Evolutionary conservation across 306 rosid genomes (phyloP).

Genomic region (Rosa rugosa): DNA sequence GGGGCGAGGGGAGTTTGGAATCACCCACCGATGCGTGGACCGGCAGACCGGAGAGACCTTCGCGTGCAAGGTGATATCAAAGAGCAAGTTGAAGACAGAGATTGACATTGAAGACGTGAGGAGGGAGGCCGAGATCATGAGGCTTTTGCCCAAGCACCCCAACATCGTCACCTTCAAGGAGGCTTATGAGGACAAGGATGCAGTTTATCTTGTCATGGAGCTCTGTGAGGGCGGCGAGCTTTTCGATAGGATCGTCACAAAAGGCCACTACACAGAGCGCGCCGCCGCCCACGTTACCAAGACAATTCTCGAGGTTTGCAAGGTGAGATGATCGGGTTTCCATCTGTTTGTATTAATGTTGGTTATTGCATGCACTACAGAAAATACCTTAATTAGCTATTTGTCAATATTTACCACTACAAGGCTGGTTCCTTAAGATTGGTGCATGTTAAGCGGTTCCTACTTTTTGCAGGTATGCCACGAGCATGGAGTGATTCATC

Average conservation of each 20-base stretch:
- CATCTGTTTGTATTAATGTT: too few species aligned
- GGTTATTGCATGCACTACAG: too few species aligned
- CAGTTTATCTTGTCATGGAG: constrained; percentile 89
- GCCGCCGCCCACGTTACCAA: constrained; percentile 75
- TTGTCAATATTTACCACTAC: neutral
- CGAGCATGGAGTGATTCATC: constrained; percentile 76
- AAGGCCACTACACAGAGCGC: constrained; percentile 88
- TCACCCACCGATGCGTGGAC: constrained; percentile 54
- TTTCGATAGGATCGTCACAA: constrained; percentile 74
- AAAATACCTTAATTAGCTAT: too few species aligned
- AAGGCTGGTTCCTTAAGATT: neutral
- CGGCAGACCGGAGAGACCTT: constrained; percentile 38
- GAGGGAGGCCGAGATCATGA: constrained; percentile 87
- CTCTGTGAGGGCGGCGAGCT: constrained; percentile 91
- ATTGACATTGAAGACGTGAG: constrained; percentile 76
- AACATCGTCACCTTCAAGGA: constrained; percentile 73
- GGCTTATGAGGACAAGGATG: constrained; percentile 81
- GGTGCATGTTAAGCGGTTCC: too few species aligned
- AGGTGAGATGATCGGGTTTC: constrained; percentile 36
- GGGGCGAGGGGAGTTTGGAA: constrained; percentile 88
- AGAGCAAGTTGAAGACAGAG: constrained; percentile 74
- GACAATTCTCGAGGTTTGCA: constrained; percentile 81
- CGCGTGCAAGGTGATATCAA: constrained; percentile 79
- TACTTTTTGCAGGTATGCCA: constrained; percentile 69
- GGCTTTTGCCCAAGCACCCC: constrained; percentile 73